These are phyloP conservation scores for Neonectria magnoliae DNA, from an alignment of 2,329 filamentous ascomycete species.

Conservation along the genomic window DNA sequence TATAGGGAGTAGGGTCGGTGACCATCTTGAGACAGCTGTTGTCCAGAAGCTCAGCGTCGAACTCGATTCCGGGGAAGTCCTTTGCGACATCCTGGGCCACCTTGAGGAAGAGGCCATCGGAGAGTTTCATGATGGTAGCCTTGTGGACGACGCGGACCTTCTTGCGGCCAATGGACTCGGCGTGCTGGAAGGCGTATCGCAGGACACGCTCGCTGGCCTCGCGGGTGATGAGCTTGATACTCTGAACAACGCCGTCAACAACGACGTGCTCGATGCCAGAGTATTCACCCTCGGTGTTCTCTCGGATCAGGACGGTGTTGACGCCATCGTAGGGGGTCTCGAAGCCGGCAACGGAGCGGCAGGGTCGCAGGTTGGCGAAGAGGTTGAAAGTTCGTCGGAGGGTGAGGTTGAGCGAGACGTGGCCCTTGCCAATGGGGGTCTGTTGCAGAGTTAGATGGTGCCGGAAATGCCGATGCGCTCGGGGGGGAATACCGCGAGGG, in stretches of 20 bases:
- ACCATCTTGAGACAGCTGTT: slow-evolving; percentile 99
- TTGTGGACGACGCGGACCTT: slow-evolving; percentile 99
- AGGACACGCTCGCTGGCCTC: slow-evolving; percentile 95
- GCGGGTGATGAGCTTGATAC: slow-evolving; percentile 98
- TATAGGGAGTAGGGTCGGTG: slow-evolving; percentile 94
- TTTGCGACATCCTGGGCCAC: slow-evolving; percentile 87
- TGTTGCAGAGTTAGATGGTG: slow-evolving; percentile 47
- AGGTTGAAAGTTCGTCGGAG: slow-evolving; percentile 99
- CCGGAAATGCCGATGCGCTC: slow-evolving; percentile 20
- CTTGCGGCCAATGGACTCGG: slow-evolving; percentile 88
- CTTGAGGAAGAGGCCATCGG: slow-evolving; percentile 95
- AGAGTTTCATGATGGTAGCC: slow-evolving; percentile 99
- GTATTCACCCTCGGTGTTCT: slow-evolving; percentile 99
- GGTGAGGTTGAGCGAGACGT: slow-evolving; percentile 98
- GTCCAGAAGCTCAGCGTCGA: slow-evolving; percentile 97
- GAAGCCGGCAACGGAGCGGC: slow-evolving; percentile 95
- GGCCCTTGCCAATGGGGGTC: slow-evolving; percentile 97
- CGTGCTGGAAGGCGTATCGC: slow-evolving; percentile 98
- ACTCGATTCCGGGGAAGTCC: slow-evolving; percentile 95
- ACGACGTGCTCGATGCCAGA: slow-evolving; percentile 99
- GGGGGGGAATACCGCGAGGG: slow-evolving; percentile 78
- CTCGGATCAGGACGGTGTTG: slow-evolving; percentile 96
- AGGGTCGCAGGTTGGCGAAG: slow-evolving; percentile 98
- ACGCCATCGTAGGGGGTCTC: slow-evolving; percentile 99
- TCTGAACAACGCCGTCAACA: slow-evolving; percentile 97